These are phyloP conservation scores for Cladosporium sp. DNA, from an alignment of 2,329 filamentous ascomycete genomes.

Conservation along the genomic window DNA sequence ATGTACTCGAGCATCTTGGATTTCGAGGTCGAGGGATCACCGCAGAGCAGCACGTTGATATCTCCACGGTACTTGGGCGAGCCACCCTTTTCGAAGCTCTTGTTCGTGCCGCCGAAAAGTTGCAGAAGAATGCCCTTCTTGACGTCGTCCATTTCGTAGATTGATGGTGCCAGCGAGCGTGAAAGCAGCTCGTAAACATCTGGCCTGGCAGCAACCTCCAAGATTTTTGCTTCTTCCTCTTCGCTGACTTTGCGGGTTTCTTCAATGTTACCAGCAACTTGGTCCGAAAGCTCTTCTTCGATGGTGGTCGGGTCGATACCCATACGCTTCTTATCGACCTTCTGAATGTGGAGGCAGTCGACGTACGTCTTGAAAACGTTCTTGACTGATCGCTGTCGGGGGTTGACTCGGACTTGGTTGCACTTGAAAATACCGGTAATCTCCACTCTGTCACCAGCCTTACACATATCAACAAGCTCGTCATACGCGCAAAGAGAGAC, in stretches of 20 bases:
- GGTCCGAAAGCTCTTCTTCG: slow-evolving; percentile 72
- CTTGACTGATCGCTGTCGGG: slow-evolving; percentile 86
- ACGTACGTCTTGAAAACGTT: slow-evolving; percentile 97
- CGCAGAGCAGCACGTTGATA: slow-evolving; percentile 94
- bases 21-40: slow-evolving; percentile 94
- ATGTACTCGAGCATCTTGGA: slow-evolving; percentile 93
- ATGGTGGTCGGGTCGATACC: slow-evolving; percentile 87
- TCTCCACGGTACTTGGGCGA: slow-evolving; percentile 94
- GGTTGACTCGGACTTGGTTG: slow-evolving; percentile 89
- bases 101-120: slow-evolving; percentile 95
- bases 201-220: slow-evolving; percentile 67
- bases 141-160: slow-evolving; percentile 97
- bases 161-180: slow-evolving; percentile 84
- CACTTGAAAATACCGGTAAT: slow-evolving; percentile 96
- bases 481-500: slow-evolving; percentile 96
- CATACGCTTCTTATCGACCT: slow-evolving; percentile 91
- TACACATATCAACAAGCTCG: slow-evolving; percentile 95
- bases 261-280: slow-evolving; percentile 66
- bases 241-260: slow-evolving; percentile 77
- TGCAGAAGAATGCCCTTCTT: slow-evolving; percentile 98
- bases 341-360: slow-evolving; percentile 91
- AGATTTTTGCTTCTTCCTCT: slow-evolving; percentile 88
- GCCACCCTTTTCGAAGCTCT: slow-evolving; percentile 92
- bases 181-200: slow-evolving; percentile 93
- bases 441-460: slow-evolving; percentile 91